phyloP scores from a whole-genome alignment of 2,329 filamentous ascomycete genomes.

The Onygenales sp. region DNA sequence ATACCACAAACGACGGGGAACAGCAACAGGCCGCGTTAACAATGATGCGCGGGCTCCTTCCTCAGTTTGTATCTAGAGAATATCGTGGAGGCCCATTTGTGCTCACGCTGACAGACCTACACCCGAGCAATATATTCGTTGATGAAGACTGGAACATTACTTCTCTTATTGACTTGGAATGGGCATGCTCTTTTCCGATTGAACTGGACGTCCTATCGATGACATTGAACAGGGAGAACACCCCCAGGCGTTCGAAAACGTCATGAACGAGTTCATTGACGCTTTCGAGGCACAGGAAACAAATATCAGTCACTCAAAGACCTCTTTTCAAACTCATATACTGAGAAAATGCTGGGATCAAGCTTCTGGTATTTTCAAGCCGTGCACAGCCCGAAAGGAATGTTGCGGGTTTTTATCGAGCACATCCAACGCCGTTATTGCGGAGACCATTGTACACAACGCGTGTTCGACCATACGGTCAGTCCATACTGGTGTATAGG shows the following conservation, averaged over 20 bases:
- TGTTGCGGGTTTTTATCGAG: slow-evolving; percentile 18
- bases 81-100: slow-evolving; percentile 27
- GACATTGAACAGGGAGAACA: slow-evolving; percentile 3
- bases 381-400: slow-evolving; percentile 14
- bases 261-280: slow-evolving; percentile 6
- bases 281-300: slow-evolving; percentile 2
- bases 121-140: slow-evolving; percentile 10
- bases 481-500: slow-evolving; percentile 11
- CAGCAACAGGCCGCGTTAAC: slow-evolving; percentile 14
- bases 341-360: slow-evolving; percentile 15
- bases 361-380: slow-evolving; percentile 21
- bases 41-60: slow-evolving; percentile 20
- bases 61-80: slow-evolving; percentile 20
- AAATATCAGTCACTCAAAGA: not conserved
- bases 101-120: slow-evolving; percentile 29
- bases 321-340: slow-evolving; percentile 5
- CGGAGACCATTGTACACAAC: slow-evolving; percentile 8
- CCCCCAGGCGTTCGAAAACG: slow-evolving; percentile 28
- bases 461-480: slow-evolving; percentile 9
- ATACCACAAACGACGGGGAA: slow-evolving; percentile 8
- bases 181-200: slow-evolving; percentile 4
- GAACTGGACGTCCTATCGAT: slow-evolving; percentile 9
- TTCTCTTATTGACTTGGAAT: slow-evolving; percentile 12
- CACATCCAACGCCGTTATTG: slow-evolving; percentile 14
- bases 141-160: slow-evolving; percentile 11